phyloP scores from a whole-genome alignment of 345 rosid species.

The Lepidium africanum region DNA sequence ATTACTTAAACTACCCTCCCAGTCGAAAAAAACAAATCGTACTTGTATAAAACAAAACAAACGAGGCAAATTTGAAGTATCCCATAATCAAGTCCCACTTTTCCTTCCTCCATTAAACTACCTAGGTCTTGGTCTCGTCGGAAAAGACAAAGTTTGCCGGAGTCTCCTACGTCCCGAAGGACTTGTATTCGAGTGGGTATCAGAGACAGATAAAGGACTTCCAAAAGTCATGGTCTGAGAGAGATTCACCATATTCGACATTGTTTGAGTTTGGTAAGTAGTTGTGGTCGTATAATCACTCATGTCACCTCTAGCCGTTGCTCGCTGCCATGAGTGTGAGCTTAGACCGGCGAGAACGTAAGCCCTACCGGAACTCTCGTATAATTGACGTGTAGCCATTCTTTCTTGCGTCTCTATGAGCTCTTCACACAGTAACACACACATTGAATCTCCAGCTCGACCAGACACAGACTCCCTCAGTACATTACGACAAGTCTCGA shows the following conservation, averaged over 20 bases:
- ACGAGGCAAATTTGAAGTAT: not conserved
- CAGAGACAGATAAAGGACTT: not conserved
- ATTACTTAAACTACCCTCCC: conserved; percentile 18
- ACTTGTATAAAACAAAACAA: not conserved
- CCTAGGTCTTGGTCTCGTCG: conserved; percentile 56
- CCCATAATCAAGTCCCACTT: not conserved
- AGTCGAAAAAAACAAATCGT: conserved; percentile 11
- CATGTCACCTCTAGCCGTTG: conserved; percentile 90
- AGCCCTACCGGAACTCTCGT: conserved; percentile 86
- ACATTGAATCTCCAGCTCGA: conserved; percentile 54
- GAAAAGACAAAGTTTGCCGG: conserved; percentile 59
- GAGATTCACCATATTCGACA: conserved; percentile 92
- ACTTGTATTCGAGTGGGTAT: not conserved
- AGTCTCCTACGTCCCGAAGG: conserved; percentile 52
- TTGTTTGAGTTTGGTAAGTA: conserved; percentile 84
- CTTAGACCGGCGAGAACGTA: conserved; percentile 89
- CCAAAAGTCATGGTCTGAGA: conserved; percentile 72
- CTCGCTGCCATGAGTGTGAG: conserved; percentile 99
- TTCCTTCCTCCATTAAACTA: conserved; percentile 38
- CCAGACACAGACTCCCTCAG: conserved; percentile 56
- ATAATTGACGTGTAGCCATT: conserved; percentile 73
- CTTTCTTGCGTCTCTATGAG: conserved; percentile 90
- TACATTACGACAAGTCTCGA: conserved; percentile 52
- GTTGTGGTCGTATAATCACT: conserved; percentile 50
- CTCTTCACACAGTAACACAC: conserved; percentile 68